Conservation (phyloP, 1,139 yeast species). For the Protomyces lactucae-debilis region DNA sequence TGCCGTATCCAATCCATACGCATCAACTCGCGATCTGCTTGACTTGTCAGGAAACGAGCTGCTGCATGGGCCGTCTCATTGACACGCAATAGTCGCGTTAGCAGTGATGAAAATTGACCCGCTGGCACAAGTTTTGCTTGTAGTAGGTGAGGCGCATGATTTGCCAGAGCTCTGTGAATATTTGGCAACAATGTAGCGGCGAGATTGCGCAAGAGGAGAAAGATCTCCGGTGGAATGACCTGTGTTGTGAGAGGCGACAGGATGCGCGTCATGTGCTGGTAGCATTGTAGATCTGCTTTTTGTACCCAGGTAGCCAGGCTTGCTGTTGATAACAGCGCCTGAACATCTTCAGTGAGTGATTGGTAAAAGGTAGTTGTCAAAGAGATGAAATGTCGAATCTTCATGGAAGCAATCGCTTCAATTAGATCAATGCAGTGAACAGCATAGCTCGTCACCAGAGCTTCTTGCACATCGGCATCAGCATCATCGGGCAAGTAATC, state of each 20-base stretch:
- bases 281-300: constrained; percentile 61
- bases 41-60: constrained; percentile 48
- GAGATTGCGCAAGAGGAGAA: constrained; percentile 40
- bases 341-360: constrained; percentile 61
- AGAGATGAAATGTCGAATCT: constrained; percentile 55
- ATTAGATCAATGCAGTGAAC: constrained; percentile 60
- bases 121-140: constrained; percentile 54
- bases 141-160: constrained; percentile 52
- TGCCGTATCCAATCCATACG: constrained; percentile 53
- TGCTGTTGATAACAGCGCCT: constrained; percentile 54
- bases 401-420: constrained; percentile 65
- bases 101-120: constrained; percentile 52
- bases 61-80: constrained; percentile 59
- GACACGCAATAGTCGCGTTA: constrained; percentile 56
- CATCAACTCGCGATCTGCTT: constrained; percentile 52
- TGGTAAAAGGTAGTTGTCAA: constrained; percentile 54
- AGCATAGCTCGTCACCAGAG: constrained; percentile 56
- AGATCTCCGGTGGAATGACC: constrained; percentile 55
- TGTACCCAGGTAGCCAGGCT: constrained; percentile 56
- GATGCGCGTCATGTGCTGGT: constrained; percentile 56
- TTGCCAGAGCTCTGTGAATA: constrained; percentile 38
- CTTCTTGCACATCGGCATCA: constrained; percentile 58
- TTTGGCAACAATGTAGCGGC: constrained; percentile 38
- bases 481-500: constrained; percentile 41
- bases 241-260: constrained; percentile 64